phyloP scores from a whole-genome alignment of 352 stramenopile genomes.

The Aphanomyces invadans region DNA sequence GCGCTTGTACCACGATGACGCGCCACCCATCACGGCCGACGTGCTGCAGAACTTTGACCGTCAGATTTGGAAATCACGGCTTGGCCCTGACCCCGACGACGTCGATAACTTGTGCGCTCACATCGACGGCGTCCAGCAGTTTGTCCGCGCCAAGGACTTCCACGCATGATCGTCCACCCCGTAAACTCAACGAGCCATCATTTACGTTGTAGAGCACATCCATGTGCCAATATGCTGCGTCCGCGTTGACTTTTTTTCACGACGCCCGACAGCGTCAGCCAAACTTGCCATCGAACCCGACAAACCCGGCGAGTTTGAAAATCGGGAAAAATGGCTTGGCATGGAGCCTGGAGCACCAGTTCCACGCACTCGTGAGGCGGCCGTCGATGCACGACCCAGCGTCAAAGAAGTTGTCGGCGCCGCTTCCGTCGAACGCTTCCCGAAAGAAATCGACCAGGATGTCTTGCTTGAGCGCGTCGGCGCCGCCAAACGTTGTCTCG shows the following conservation, averaged over 20 bases:
- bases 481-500: constrained; percentile 75
- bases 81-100: constrained; percentile 37
- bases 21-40: not conserved
- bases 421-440: constrained; percentile 93
- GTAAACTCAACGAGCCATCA: no score
- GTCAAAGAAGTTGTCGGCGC: constrained; percentile 94
- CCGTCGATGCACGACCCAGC: constrained; percentile 95
- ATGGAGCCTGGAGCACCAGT: constrained; percentile 94
- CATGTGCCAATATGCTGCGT: no score
- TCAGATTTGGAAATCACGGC: constrained; percentile 57
- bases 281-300: constrained; percentile 96
- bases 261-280: no score
- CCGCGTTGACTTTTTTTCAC: no score
- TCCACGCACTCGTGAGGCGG: constrained; percentile 94
- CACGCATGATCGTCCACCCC: constrained; percentile 34
- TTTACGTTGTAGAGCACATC: no score
- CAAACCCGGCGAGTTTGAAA: constrained; percentile 95
- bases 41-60: constrained; percentile 34
- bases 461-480: constrained; percentile 72
- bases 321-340: constrained; percentile 93
- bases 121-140: constrained; percentile 49
- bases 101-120: constrained; percentile 62
- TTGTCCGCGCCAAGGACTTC: constrained; percentile 46
- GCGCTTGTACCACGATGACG: constrained; percentile 28
- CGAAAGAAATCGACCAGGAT: constrained; percentile 95